Base-by-base conservation (phyloP, 768 basidiomycete species). In the Agrocybe praecox region DNA sequence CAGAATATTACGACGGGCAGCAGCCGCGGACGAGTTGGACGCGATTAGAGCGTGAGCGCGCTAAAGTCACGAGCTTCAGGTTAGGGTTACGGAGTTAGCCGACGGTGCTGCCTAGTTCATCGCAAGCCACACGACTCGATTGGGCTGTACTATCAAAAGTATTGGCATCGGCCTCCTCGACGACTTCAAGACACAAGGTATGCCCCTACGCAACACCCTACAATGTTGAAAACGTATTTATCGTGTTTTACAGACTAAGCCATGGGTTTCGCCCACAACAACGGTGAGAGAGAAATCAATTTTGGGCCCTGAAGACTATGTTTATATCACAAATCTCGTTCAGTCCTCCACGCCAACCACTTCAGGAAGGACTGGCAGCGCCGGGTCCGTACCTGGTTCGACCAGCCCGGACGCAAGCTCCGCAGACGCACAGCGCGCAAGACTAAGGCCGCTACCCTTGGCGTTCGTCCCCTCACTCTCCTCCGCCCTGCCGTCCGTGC, bases 351-450 rank as follows among this genome's bases (percentile, higher is more conserved):
- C 79, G 84, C 76, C 67, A 95, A 95, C 78, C 94, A 97, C 75
- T 95, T 95, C 86, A 92, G 87, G 82, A 98, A 98, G 88, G 96
- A 98, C 75, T 98, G 96, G 96, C 96, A 98, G 77, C 84, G 88
- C 70, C 90, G 90, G 63, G 94, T 96, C 67, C 89, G 89, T 76
- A 96, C 94, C 71, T 95, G 96, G 96, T 98, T 98, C 74, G 92
- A 98, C 82, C 97, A 99, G 79, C 94, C 97, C 55, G 96, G 96
- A 48, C 91, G 92, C 73, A 98, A 98, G 80, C 90, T 95, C 74
- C 91, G 93, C 74, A 85, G 97, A 73, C 91, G 97, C 73, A 87
- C 81, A 46, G 94, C 95, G 44, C 92, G 97, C 77, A 89, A 94
- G 76, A 79, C 80, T 66, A 98, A 97, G 81, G 94, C 94, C 55